These are phyloP conservation scores for Fistulifera pelliculosa DNA, from an alignment of 108 stramenopile genomes.

Conservation along the genomic window DNA sequence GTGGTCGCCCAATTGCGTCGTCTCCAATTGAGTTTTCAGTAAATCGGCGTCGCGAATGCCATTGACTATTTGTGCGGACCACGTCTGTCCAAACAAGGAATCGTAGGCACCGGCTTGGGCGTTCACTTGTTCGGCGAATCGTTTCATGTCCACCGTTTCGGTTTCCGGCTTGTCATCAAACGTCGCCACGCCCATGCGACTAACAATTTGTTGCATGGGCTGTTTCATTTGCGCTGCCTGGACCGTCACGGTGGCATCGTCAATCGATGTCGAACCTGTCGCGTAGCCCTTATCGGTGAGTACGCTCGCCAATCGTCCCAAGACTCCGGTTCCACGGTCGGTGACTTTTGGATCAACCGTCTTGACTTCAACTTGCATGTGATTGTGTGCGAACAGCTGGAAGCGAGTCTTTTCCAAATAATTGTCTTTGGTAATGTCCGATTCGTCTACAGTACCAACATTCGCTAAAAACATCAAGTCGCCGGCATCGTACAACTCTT, in stretches of 20 bases:
- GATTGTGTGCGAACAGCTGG: slow-evolving; percentile 58
- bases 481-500: slow-evolving; percentile 27
- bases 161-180: slow-evolving; percentile 4
- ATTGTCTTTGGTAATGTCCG: slow-evolving; percentile 17
- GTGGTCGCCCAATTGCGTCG: too few species aligned
- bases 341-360: slow-evolving; percentile 30
- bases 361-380: slow-evolving; percentile 23
- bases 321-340: slow-evolving; percentile 23
- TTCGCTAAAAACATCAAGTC: slow-evolving; percentile 43
- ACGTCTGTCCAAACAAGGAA: slow-evolving; percentile 31
- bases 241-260: too few species aligned
- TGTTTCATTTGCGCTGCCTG: too few species aligned
- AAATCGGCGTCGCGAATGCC: neutral
- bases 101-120: too few species aligned
- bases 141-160: neutral
- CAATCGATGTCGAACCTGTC: too few species aligned
- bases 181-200: neutral
- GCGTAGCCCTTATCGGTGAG: neutral
- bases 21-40: too few species aligned
- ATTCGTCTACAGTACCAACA: slow-evolving; percentile 14
- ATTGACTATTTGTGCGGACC: slow-evolving; percentile 31
- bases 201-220: slow-evolving; percentile 1
- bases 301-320: slow-evolving; percentile 16
- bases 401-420: slow-evolving; percentile 9
- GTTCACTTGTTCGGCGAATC: too few species aligned